These are phyloP conservation scores for Fereydounia khargensis DNA, from an alignment of 1,284 basidiomycete species.

Conservation along the genomic window DNA sequence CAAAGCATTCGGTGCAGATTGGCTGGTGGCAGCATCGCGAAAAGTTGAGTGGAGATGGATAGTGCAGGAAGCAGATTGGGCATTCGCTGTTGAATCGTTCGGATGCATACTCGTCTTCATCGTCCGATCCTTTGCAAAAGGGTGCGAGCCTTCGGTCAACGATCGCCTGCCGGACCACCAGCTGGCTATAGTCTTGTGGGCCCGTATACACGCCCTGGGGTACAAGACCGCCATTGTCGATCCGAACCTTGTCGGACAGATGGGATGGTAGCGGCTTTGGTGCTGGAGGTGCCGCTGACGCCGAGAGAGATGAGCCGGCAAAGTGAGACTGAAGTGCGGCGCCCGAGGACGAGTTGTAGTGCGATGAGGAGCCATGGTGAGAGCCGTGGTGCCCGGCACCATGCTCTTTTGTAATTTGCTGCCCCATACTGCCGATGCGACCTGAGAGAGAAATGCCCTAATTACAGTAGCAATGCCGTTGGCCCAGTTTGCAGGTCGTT, in stretches of 20 bases:
- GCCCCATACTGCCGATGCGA: constrained; percentile 23
- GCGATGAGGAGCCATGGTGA: neutral
- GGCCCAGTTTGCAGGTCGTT: no score
- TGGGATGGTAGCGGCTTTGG: constrained; percentile 23
- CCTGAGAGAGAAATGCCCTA: no score
- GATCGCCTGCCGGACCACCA: constrained; percentile 80
- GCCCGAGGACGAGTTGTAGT: neutral
- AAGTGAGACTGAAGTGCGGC: neutral
- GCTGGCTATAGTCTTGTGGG: constrained; percentile 82
- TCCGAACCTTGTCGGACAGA: constrained; percentile 36
- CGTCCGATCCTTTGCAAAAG: constrained; percentile 91
- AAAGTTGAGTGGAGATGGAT: constrained; percentile 67
- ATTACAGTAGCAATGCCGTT: no score
- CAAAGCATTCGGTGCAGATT: constrained; percentile 98
- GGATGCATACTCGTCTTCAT: constrained; percentile 82
- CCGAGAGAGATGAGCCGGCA: neutral
- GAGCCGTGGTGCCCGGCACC: constrained; percentile 1
- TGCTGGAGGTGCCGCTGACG: constrained; percentile 2
- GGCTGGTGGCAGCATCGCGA: constrained; percentile 97
- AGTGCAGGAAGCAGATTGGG: constrained; percentile 89
- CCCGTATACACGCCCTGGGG: constrained; percentile 82
- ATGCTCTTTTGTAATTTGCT: constrained; percentile 34
- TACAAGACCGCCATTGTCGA: constrained; percentile 69
- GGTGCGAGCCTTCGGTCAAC: constrained; percentile 83
- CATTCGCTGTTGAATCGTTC: constrained; percentile 86